Percentiles rank a stretch among this genome's conserved stretches.
phyloP scores from a whole-genome alignment of 371 early-diverging fungal genomes.

The Apophysomyces elegans region DNA sequence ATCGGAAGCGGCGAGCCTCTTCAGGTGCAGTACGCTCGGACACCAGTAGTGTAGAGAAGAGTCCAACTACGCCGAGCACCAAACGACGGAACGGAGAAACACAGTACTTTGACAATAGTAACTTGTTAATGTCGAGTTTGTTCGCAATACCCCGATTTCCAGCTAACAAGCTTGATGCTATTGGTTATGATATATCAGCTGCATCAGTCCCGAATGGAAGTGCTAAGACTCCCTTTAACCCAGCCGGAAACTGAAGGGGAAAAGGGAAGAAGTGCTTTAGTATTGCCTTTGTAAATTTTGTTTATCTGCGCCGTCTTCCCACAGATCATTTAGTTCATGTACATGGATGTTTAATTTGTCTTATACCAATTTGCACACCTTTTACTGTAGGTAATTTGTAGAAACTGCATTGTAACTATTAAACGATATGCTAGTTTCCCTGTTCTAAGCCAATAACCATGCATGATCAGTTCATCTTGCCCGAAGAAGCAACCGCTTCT shows the following conservation, averaged over 20 bases:
- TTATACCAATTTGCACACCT: not conserved
- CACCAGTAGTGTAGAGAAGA: not conserved
- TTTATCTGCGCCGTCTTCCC: not conserved
- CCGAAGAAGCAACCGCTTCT: too few species aligned
- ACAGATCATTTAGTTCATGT: not conserved
- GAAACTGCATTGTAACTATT: not conserved
- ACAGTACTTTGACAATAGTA: not conserved
- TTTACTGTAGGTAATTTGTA: constrained; percentile 1
- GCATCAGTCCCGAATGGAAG: not conserved
- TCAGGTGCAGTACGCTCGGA: not conserved
- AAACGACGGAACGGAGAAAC: not conserved
- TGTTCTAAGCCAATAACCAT: too few species aligned
- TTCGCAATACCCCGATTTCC: not conserved
- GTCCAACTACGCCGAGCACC: not conserved
- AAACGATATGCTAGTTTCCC: too few species aligned
- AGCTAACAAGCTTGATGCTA: not conserved
- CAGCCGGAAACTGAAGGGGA: not conserved
- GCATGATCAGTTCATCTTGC: too few species aligned
- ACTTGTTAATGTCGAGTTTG: not conserved
- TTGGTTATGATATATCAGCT: not conserved
- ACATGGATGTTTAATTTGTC: not conserved
- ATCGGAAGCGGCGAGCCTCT: not conserved
- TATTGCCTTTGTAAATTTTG: not conserved
- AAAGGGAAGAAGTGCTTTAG: not conserved
- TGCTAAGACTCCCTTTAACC: not conserved